Evolutionary conservation across 2,329 filamentous ascomycete species (phyloP), one percentile per base, ranked within the genome.

Genomic region (Ceratocystis diversiconidia): DNA sequence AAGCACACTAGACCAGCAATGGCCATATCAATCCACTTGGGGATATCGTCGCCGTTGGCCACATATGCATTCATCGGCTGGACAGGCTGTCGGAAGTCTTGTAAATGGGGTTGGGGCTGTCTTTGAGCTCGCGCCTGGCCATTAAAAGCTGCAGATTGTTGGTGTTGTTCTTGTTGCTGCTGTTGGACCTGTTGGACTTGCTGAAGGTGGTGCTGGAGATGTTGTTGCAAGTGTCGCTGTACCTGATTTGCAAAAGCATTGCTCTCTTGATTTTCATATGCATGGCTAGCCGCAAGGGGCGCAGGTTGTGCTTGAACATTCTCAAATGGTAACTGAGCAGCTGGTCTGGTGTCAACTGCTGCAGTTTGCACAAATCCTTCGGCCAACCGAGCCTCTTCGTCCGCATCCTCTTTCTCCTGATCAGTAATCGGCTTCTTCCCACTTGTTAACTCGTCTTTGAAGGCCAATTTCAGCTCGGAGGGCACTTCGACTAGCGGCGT

Each of bases 11-110:
- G 75, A 5, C 84, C 86, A 25, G 86, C 83, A 69, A 96, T 96
- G 46, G 86, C 82, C 69, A 89, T 84, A 74, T 96, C 92, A 19
- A 96, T 79, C 88, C 90, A 95, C 12, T 85, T 76, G 1, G 86
- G 82, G 17, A 89, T 81, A 1, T 78, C 82, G 32, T 82, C 79
- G 17, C 72, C 69, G 46, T 70, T 64, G 50, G 72, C 66, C 60
- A 71, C 68, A 65, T 69, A 69, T 12, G 68, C 66, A 50, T 69
- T 69, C 44, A 62, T 32, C 2, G 52, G n/a, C 32, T 59, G 52
- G 22, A 7, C 52, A 17, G 25, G 25, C 12, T 19, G 52, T 36
- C 28, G 52, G 7, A n/a, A 32, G n/a, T 12, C 52, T 36, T 62
- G 41, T 1, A 36, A 36, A 3, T 10, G 32, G 8, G 32, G 32